Conservation (phyloP, 2,329 filamentous ascomycete genomes). For the Aspergillus sp. region DNA sequence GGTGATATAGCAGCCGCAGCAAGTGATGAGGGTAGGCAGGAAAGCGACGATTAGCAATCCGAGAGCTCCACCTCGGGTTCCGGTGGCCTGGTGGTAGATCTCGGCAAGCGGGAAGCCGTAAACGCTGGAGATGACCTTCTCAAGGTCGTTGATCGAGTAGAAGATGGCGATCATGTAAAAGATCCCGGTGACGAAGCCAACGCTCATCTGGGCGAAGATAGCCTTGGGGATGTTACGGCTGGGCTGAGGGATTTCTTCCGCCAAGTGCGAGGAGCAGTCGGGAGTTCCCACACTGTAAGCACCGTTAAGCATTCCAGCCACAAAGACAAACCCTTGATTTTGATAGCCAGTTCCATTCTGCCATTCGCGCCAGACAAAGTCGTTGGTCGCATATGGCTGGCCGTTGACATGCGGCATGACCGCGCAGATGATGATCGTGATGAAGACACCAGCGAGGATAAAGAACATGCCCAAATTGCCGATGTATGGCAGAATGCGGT, state of each 20-base stretch:
- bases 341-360: constrained; percentile 39
- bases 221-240: constrained; percentile 45
- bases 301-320: constrained; percentile 61
- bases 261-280: constrained; percentile 58
- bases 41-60: constrained; percentile 54
- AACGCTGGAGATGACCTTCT: constrained; percentile 14
- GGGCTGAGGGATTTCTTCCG: constrained; percentile 55
- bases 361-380: constrained; percentile 53
- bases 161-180: constrained; percentile 46
- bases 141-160: constrained; percentile 43
- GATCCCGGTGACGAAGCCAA: constrained; percentile 43
- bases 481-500: constrained; percentile 46
- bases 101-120: constrained; percentile 42
- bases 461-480: constrained; percentile 53
- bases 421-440: constrained; percentile 48
- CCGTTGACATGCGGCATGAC: constrained; percentile 47
- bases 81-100: constrained; percentile 45
- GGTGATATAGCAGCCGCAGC: constrained; percentile 52
- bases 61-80: constrained; percentile 46
- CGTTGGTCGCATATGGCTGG: constrained; percentile 40
- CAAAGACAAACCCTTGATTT: constrained; percentile 56
- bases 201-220: constrained; percentile 42
- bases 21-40: constrained; percentile 49
- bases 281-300: constrained; percentile 62
- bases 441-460: constrained; percentile 46